Percentiles rank a stretch among this genome's conserved stretches.
phyloP scores from a whole-genome alignment of 352 stramenopile genomes.

The Phytophthora hibernalis region DNA sequence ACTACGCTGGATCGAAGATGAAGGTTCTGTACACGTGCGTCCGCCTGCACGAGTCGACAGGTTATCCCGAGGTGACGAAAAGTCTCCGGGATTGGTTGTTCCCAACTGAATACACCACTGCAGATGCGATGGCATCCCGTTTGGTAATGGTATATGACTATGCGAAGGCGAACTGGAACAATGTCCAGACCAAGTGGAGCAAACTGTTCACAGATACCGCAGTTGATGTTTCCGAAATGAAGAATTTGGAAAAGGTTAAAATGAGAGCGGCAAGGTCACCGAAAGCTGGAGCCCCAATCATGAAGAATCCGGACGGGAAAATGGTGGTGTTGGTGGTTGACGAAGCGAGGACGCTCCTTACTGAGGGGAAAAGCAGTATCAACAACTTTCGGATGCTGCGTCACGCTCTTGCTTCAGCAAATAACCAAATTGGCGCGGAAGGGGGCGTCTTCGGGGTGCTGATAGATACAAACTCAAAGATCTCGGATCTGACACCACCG shows the following conservation, averaged over 20 bases:
- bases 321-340: slow-evolving; percentile 20
- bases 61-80: slow-evolving; percentile 7
- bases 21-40: slow-evolving; percentile 21
- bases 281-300: neutral
- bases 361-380: neutral
- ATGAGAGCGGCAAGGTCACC: no score
- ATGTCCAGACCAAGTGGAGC: slow-evolving; percentile 5
- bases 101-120: neutral
- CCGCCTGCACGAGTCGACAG: slow-evolving; percentile 9
- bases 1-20: neutral
- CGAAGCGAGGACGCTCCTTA: slow-evolving; percentile 11
- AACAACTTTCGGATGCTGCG: slow-evolving; percentile 2
- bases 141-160: slow-evolving; percentile 4
- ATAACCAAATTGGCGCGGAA: neutral
- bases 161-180: neutral
- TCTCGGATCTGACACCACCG: slow-evolving; percentile 6
- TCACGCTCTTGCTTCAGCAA: neutral
- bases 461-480: slow-evolving; percentile 21
- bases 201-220: neutral
- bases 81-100: slow-evolving; percentile 18
- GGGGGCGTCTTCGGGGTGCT: slow-evolving; percentile 17
- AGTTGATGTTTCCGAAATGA: no score
- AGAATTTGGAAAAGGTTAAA: no score
- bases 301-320: neutral
- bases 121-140: neutral